Evolutionary conservation across 331 rosid genomes (phyloP).

Genomic region (Malus hybrid): DNA sequence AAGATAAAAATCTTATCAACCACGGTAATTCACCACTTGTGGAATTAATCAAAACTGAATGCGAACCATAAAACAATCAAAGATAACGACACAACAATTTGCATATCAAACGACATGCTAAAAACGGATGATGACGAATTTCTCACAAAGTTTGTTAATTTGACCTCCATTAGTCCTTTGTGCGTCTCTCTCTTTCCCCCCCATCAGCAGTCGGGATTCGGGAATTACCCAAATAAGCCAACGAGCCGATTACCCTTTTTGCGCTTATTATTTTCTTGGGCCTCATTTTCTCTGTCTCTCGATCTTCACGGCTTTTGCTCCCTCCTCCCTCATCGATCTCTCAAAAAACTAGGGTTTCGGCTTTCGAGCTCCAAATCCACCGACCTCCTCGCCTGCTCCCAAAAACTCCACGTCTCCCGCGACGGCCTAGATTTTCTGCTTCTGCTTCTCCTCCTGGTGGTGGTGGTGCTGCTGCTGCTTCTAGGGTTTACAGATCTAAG

Average conservation of each 20-base stretch:
- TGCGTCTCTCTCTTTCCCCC: neutral
- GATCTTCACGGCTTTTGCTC: conserved; percentile 54
- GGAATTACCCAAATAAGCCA: neutral
- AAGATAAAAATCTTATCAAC: too few species aligned
- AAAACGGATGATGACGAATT: too few species aligned
- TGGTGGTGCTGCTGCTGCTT: neutral
- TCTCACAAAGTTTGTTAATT: neutral
- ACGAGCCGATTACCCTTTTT: conserved; percentile 11
- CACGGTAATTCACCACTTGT: too few species aligned
- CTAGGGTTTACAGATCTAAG: conserved; percentile 58
- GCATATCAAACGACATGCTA: too few species aligned
- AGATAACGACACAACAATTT: too few species aligned
- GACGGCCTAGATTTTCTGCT: conserved; percentile 27
- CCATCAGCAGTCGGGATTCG: neutral
- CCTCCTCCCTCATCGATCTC: conserved; percentile 39
- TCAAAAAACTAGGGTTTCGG: conserved; percentile 67
- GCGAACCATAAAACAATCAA: too few species aligned
- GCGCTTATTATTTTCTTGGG: conserved; percentile 5
- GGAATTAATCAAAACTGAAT: too few species aligned
- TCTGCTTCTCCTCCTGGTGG: neutral
- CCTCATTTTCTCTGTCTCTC: conserved; percentile 26
- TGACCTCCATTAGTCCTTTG: conserved; percentile 27
- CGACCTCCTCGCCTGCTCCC: conserved; percentile 16
- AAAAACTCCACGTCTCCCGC: conserved; percentile 14
- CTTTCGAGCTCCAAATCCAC: conserved; percentile 29